Evolutionary conservation across 163 green algal genomes (phyloP).

Genomic region (Chloroidium sp.): DNA sequence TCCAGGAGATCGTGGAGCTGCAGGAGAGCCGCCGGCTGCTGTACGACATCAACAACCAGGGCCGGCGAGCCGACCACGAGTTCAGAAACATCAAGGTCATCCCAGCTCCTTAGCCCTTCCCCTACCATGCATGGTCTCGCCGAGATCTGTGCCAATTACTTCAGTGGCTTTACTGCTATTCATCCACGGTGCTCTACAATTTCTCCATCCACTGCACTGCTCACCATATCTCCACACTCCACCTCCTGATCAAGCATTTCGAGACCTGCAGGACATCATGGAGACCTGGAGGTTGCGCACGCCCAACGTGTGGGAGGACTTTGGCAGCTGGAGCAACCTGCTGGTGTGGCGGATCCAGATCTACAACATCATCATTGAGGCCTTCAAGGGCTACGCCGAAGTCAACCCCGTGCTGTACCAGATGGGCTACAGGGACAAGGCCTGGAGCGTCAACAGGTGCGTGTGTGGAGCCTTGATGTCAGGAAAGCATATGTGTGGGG

Average conservation of each 20-base stretch:
- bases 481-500: too few relatives aligned
- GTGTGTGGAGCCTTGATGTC: neutral
- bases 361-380: constrained; percentile 85
- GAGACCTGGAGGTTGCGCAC: constrained; percentile 90
- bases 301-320: constrained; percentile 90
- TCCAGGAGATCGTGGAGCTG: constrained; percentile 93
- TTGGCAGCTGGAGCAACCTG: constrained; percentile 84
- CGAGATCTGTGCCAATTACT: too few relatives aligned
- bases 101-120: too few relatives aligned
- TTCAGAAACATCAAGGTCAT: too few relatives aligned
- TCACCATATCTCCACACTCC: neutral
- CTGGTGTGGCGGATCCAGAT: constrained; percentile 95
- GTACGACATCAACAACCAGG: too few relatives aligned
- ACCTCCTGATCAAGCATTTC: neutral
- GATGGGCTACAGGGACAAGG: constrained; percentile 87
- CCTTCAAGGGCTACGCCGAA: constrained; percentile 50
- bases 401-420: constrained; percentile 62
- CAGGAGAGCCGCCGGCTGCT: constrained; percentile 44
- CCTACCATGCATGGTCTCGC: too few relatives aligned
- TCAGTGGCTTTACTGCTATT: too few relatives aligned
- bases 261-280: constrained; percentile 63
- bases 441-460: constrained; percentile 88
- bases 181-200: too few relatives aligned
- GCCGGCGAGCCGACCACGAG: too few relatives aligned
- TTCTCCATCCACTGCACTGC: neutral